Conservation (phyloP, 2,329 filamentous ascomycete genomes). For the Paraphoma sp. region DNA sequence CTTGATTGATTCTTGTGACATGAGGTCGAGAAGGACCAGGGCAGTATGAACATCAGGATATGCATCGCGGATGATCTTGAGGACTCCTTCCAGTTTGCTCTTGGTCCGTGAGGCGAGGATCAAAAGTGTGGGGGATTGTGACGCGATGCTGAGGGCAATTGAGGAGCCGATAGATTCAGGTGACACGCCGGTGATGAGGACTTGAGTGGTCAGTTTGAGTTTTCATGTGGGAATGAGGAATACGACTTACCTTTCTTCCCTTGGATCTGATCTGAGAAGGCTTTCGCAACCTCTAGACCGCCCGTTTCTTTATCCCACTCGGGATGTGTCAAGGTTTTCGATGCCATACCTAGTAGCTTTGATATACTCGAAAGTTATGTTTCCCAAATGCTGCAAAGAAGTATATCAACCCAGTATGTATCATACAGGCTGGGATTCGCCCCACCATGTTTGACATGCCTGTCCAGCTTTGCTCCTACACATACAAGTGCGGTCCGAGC, state of each 20-base stretch:
- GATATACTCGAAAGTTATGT: not conserved
- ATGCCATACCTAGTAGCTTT: constrained; percentile 6
- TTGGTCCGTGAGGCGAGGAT: constrained; percentile 52
- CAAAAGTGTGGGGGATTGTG: constrained; percentile 32
- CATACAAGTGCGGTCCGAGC: not conserved
- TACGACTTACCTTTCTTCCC: constrained; percentile 31
- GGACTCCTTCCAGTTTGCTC: constrained; percentile 50
- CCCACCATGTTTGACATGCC: not conserved
- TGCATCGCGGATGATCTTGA: constrained; percentile 40
- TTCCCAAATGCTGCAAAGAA: not conserved
- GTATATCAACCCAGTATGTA: not conserved
- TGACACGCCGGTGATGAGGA: constrained; percentile 49
- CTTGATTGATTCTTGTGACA: constrained; percentile 45
- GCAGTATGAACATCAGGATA: constrained; percentile 33
- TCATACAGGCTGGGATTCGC: not conserved
- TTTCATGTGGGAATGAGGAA: not conserved
- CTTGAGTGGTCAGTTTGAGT: constrained; percentile 17
- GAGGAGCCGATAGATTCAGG: constrained; percentile 41
- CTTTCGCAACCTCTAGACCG: constrained; percentile 39
- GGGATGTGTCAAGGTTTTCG: constrained; percentile 40
- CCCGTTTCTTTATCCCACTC: constrained; percentile 41
- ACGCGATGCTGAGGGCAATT: constrained; percentile 35
- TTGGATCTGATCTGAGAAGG: constrained; percentile 34
- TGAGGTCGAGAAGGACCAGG: constrained; percentile 46
- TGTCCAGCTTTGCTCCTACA: not conserved